Percentiles rank a stretch among this genome's conserved stretches.
Conservation (phyloP, 176 grass and related monocot species). For the Lolium perenne region DNA sequence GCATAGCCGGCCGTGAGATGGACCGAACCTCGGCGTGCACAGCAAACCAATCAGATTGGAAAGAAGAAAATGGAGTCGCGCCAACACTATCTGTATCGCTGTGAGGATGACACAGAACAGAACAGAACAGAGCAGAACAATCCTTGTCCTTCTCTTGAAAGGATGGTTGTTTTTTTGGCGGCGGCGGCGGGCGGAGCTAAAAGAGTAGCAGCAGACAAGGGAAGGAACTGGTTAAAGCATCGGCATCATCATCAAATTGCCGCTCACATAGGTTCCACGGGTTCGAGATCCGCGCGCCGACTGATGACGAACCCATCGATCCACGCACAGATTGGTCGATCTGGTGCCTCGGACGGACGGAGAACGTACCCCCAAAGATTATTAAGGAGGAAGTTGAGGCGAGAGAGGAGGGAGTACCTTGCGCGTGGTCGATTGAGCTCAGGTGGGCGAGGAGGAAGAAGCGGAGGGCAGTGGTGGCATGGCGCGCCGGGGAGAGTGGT, state of each 20-base stretch:
- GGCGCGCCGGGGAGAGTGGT: neutral
- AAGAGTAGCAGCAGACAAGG: slow-evolving; percentile 24
- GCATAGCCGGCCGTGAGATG: neutral
- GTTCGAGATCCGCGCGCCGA: slow-evolving; percentile 11
- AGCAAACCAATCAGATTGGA: neutral
- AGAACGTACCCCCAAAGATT: neutral
- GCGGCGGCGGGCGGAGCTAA: neutral
- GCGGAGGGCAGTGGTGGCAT: neutral
- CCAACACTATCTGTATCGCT: neutral
- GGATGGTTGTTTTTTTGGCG: neutral
- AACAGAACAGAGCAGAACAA: neutral
- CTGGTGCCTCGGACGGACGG: neutral
- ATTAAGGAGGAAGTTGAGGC: neutral
- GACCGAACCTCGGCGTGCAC: neutral
- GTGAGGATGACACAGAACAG: neutral
- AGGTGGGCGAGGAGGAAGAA: neutral
- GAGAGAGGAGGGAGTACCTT: neutral
- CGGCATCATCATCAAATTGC: neutral
- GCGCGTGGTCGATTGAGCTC: neutral
- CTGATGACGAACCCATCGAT: slow-evolving; percentile 6
- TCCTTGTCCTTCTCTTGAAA: too few relatives aligned
- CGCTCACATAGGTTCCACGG: neutral
- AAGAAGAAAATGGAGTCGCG: neutral
- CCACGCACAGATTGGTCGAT: neutral
- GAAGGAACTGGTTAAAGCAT: neutral